These are phyloP conservation scores for Penicillium polonicum DNA, from an alignment of 2,329 filamentous ascomycete genomes.

Conservation along the genomic window DNA sequence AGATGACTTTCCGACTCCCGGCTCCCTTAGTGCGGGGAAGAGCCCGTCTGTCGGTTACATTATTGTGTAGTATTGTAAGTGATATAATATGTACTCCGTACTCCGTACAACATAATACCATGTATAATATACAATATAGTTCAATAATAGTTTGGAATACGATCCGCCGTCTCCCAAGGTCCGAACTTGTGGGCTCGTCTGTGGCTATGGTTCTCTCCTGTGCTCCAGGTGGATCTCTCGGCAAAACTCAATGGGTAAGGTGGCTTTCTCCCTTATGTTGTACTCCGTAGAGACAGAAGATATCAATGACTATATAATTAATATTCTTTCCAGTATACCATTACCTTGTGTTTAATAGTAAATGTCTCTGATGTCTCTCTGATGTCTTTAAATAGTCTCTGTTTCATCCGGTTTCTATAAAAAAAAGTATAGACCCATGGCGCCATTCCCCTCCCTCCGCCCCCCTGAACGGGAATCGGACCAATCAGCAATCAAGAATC, in stretches of 20 bases:
- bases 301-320: no score
- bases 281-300: no score
- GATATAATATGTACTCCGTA: not conserved
- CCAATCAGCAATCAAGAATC: constrained; percentile 14
- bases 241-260: not conserved
- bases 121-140: not conserved
- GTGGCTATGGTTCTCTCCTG: constrained; percentile 5
- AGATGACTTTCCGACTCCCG: not conserved
- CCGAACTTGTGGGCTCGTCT: not conserved
- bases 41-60: not conserved
- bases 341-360: not conserved
- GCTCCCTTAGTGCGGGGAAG: not conserved
- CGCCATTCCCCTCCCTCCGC: not conserved
- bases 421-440: constrained; percentile 6
- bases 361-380: not conserved
- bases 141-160: not conserved
- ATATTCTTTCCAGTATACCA: no score
- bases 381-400: not conserved
- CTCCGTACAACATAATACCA: not conserved
- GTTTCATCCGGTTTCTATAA: not conserved
- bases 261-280: not conserved
- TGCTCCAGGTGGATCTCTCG: not conserved
- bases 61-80: not conserved
- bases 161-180: not conserved
- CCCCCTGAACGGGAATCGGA: constrained; percentile 16